Evolutionary conservation across 805 yeast species (phyloP).

Genomic region (Zygosaccharomyces siamensis): DNA sequence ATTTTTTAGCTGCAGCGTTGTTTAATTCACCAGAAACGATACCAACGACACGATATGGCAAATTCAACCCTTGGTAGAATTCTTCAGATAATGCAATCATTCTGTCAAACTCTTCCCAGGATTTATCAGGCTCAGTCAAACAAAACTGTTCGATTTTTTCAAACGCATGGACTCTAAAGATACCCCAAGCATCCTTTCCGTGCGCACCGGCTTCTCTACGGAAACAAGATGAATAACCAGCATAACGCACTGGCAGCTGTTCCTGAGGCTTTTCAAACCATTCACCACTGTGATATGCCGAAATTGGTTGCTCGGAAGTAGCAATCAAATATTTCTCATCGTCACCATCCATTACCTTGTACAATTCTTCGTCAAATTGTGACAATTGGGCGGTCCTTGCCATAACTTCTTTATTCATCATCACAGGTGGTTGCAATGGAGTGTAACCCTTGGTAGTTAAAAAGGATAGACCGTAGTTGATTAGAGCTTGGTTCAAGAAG

Average conservation of each 20-base stretch:
- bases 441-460: conserved; percentile 72
- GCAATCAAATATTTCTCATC: conserved; percentile 98
- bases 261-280: conserved; percentile 98
- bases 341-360: conserved; percentile 93
- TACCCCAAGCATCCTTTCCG: conserved; percentile 99
- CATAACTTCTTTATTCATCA: conserved; percentile 99
- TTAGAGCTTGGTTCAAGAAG: conserved; percentile 94
- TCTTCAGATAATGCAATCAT: conserved; percentile 91
- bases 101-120: conserved; percentile 95
- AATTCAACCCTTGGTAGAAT: conserved; percentile 83
- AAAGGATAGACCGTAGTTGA: conserved; percentile 89
- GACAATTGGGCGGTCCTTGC: conserved; percentile 98
- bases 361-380: conserved; percentile 95
- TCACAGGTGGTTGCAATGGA: conserved; percentile 96
- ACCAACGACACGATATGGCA: conserved; percentile 96
- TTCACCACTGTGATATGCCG: conserved; percentile 94
- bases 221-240: conserved; percentile 98
- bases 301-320: conserved; percentile 97
- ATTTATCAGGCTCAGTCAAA: conserved; percentile 94
- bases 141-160: conserved; percentile 97
- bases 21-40: conserved; percentile 98
- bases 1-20: conserved; percentile 98
- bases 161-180: conserved; percentile 96
- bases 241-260: conserved; percentile 94
- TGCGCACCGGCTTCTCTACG: conserved; percentile 99